phyloP scores from a whole-genome alignment of 169 alveolate species.

The Fabrea salina region DNA sequence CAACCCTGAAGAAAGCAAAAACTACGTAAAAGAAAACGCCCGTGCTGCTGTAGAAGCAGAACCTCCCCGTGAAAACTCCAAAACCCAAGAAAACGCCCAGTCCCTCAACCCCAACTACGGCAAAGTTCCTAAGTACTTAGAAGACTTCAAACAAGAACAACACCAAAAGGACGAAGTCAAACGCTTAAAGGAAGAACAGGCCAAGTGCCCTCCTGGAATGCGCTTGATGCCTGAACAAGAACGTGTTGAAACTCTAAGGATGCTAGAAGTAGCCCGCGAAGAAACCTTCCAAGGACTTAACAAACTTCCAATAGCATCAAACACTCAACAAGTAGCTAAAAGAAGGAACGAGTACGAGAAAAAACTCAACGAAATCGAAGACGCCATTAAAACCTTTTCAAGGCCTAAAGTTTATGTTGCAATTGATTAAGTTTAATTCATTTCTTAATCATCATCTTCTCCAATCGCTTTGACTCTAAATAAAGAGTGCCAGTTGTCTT shows the following conservation, averaged over 20 bases:
- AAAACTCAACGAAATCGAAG: slow-evolving; percentile 16
- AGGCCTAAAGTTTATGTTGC: slow-evolving; percentile 27
- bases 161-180: not conserved
- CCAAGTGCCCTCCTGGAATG: slow-evolving; percentile 33
- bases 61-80: not conserved
- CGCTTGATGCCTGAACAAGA: slow-evolving; percentile 27
- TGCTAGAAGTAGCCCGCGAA: not conserved
- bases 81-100: not conserved
- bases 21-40: slow-evolving; percentile 18
- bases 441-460: slow-evolving; percentile 51
- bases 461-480: slow-evolving; percentile 60
- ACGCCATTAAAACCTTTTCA: slow-evolving; percentile 33
- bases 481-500: slow-evolving; percentile 70
- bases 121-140: slow-evolving; percentile 25
- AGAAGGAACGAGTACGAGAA: slow-evolving; percentile 15
- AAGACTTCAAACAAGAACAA: slow-evolving; percentile 3
- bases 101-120: slow-evolving; percentile 17
- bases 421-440: not conserved
- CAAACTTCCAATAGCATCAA: slow-evolving; percentile 23
- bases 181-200: not conserved
- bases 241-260: slow-evolving; percentile 16
- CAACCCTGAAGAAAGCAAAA: not conserved
- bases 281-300: slow-evolving; percentile 5
- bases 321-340: slow-evolving; percentile 1
- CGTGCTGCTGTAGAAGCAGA: not conserved